Base-by-base conservation (phyloP, 345 rosid species). In the Schrenkiella parvula region DNA sequence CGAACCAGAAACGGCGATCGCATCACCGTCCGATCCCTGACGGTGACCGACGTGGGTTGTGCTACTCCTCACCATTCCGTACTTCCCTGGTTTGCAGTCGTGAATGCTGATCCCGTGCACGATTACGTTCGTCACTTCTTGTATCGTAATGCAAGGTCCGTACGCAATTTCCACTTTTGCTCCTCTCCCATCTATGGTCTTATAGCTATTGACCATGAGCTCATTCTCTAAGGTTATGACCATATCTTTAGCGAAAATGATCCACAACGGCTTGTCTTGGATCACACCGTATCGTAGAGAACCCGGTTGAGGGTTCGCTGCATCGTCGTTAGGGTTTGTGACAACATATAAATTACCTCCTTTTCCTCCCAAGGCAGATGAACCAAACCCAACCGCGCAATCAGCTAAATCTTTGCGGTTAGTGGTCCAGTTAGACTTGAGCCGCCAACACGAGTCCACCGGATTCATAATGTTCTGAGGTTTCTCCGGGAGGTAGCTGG, bases 181-280 rank as follows among this genome's bases (percentile, higher is more conserved):
- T 10, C 96, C 98, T 79, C 98, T 82, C 4, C 95, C 97, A 68
- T 93, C 96, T 5, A 91, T 91, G 4, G 97, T 91, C 81, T 93
- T 93, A 51, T 71, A 84, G 75, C 95, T 93, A 77, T 84, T 89
- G 80, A 93, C 51, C 22, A 93, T 84, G 8, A 93, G 96, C 83
- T 93, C 97, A 61, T 93, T 88, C 71, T 89, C 80, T 11, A 91
- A 71, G 25, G 59, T 78, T 50, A 93, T 82, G 13, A 83, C 84
- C 98, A 91, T 93, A 72, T 86, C 88, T 73, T 78, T 83, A n/a
- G 83, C 84, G 54, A 93, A 93, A 71, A 75, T 74, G 63, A 91
- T 89, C 97, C 98, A 91, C 10, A 91, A 73, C 2, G 98, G 90
- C 54, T 76, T 87, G 81, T 17, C 60, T 73, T 2, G 86, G 87